Evolutionary conservation across 306 rosid species (phyloP).

Genomic region (Crataegus laevigata): DNA sequence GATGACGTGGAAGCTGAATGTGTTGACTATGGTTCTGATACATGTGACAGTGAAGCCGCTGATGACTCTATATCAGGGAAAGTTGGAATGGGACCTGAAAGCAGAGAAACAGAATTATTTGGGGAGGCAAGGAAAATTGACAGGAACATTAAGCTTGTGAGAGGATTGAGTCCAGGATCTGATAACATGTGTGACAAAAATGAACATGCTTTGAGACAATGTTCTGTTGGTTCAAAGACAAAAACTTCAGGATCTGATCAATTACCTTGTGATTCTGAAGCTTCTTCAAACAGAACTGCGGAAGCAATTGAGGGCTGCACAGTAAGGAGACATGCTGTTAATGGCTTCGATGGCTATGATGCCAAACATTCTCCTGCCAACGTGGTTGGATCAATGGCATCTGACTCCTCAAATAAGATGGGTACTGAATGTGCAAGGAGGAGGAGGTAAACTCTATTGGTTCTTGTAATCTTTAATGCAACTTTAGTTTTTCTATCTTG

Average conservation of each 20-base stretch:
- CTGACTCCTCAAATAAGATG: constrained; percentile 11
- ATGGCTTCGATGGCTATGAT: constrained; percentile 4
- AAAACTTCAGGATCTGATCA: constrained; percentile 13
- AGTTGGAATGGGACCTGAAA: constrained; percentile 3
- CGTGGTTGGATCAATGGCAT: constrained; percentile 10
- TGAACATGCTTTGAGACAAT: constrained; percentile 17
- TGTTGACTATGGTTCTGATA: constrained; percentile 31
- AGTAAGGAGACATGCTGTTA: constrained; percentile 8
- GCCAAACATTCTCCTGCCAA: constrained; percentile 10
- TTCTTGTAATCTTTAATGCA: neutral
- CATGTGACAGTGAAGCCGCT: constrained; percentile 21
- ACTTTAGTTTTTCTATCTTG: neutral
- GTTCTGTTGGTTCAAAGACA: constrained; percentile 18
- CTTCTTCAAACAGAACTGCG: constrained; percentile 8
- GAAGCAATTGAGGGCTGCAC: constrained; percentile 19
- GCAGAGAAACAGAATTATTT: constrained; percentile 11
- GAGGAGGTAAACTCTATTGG: constrained; percentile 9
- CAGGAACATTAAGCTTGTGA: constrained; percentile 7
- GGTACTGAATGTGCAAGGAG: neutral
- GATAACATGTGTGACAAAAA: constrained; percentile 3
- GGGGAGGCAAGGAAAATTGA: constrained; percentile 11
- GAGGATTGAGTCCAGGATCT: constrained; percentile 10
- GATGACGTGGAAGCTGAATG: constrained; percentile 17
- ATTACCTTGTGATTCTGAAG: constrained; percentile 19
- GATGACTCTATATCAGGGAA: constrained; percentile 7